Evolutionary conservation across 768 basidiomycete genomes (phyloP).

Genomic region (Kwoniella dendrophila): DNA sequence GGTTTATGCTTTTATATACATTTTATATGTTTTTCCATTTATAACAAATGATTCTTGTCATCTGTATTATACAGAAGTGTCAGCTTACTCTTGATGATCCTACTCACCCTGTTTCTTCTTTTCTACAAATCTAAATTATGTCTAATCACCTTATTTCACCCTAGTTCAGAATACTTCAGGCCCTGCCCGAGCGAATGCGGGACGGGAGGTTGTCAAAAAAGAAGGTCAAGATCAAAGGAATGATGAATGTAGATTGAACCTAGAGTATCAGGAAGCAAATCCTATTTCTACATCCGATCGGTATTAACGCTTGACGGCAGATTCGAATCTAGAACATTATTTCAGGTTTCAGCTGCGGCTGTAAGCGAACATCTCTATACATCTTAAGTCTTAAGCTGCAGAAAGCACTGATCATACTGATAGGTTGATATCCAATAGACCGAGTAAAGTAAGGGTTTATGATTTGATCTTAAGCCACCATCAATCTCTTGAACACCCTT

Average conservation of each 20-base stretch:
- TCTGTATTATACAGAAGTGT: too few relatives aligned
- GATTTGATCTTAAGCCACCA: conserved; percentile 11
- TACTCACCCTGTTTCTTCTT: conserved; percentile 3
- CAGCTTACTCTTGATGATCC: neutral
- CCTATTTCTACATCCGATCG: too few relatives aligned
- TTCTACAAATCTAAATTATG: neutral
- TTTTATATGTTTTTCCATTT: too few relatives aligned
- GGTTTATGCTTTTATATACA: too few relatives aligned
- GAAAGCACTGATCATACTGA: too few relatives aligned
- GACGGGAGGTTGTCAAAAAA: neutral
- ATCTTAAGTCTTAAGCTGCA: too few relatives aligned
- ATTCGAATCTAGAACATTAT: too few relatives aligned
- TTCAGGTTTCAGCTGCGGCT: too few relatives aligned
- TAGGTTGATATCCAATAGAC: neutral
- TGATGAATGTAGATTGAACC: conserved; percentile 1
- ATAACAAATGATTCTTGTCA: too few relatives aligned
- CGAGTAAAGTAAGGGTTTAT: neutral
- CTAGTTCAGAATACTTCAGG: conserved; percentile 2
- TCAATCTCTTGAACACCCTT: conserved; percentile 5
- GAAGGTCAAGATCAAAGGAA: conserved; percentile 2
- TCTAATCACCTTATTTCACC: neutral
- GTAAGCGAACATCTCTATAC: too few relatives aligned
- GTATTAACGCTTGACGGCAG: too few relatives aligned
- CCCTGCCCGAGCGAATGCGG: conserved; percentile 6
- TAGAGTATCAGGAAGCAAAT: too few relatives aligned